Base-by-base conservation (phyloP, 164 flowering plant species). In the Chimonanthus praecox region DNA sequence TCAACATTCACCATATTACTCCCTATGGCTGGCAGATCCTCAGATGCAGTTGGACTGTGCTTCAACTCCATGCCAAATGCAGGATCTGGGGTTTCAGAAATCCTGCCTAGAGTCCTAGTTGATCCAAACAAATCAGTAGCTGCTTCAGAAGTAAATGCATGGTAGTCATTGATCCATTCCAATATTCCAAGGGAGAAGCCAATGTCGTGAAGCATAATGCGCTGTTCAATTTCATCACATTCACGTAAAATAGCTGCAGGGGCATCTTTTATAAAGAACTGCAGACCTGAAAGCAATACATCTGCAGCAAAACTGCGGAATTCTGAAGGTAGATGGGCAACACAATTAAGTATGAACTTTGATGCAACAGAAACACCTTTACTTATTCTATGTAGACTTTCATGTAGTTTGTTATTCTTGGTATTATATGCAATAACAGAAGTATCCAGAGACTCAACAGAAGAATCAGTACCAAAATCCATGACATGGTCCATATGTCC, bases 191-290 rank as follows among this genome's bases (percentile, higher is more conserved):
- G 90, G 62, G 87, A 82, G n/a, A 93, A 76, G 33, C 99, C 99
- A n/a, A 92, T 78, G 18, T 90, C 94, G 83, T 96, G 99, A 82
- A 96, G 92, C 90, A 93, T 89, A 49, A 86, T 67, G 47, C 89
- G 91, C 68, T 92, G 81, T 75, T 86, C 84, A 58, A 67, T 73
- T 73, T 81, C 71, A 49, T 76, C 78, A 78, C 99, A 96, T 72
- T 87, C 91, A 49, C 33, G 58, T 76, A 96, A 84, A 72, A 96
- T 83, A 51, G 80, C 80, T 62, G 78, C 75, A 76, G 89, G 85
- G 67, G 87, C 92, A 83, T 88, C 80, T 80, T 84, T 92, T 43
- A 83, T 71, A 47, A 86, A 71, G 79, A 83, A 79, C 47, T 72
- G 83, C 73, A 89, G 71, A 45, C 92, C 99, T 47, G 88, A 72